Conservation (phyloP, 176 grass and related monocot genomes). For the Triticum monococcum region DNA sequence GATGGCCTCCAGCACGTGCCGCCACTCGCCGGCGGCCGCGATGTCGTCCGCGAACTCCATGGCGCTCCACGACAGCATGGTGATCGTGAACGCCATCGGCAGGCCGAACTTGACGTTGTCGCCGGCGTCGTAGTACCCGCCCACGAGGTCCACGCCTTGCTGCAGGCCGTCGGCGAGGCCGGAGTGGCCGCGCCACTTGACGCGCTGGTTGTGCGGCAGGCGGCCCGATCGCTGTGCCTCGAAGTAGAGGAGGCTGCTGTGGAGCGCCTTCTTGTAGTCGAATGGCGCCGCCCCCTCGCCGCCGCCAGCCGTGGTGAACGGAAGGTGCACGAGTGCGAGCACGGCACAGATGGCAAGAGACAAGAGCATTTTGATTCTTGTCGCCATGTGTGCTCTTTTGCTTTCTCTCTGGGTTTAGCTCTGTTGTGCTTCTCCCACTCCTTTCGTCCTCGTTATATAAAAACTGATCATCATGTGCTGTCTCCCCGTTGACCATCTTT, state of each 20-base stretch:
- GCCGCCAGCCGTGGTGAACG: neutral
- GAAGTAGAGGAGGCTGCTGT: neutral
- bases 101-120: constrained; percentile 87
- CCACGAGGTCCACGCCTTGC: constrained; percentile 75
- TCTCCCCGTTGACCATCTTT: too few species aligned
- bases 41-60: constrained; percentile 54
- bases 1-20: constrained; percentile 62
- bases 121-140: constrained; percentile 75
- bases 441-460: too few species aligned
- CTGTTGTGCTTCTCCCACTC: too few species aligned
- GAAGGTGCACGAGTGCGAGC: neutral
- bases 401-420: too few species aligned
- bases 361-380: neutral
- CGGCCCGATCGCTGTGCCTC: constrained; percentile 10
- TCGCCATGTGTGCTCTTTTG: neutral
- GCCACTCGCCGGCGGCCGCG: constrained; percentile 36
- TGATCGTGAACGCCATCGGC: constrained; percentile 74
- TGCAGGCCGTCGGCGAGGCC: constrained; percentile 70
- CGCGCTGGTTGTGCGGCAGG: constrained; percentile 79
- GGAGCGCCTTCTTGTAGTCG: constrained; percentile 54
- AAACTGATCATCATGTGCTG: too few species aligned
- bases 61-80: constrained; percentile 69
- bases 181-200: constrained; percentile 69
- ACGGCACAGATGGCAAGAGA: neutral
- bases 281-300: constrained; percentile 5